Percentiles rank a stretch among this genome's conserved stretches.
Evolutionary conservation across 495 filamentous ascomycete species (phyloP).

Genomic region (Apodospora peruviana): DNA sequence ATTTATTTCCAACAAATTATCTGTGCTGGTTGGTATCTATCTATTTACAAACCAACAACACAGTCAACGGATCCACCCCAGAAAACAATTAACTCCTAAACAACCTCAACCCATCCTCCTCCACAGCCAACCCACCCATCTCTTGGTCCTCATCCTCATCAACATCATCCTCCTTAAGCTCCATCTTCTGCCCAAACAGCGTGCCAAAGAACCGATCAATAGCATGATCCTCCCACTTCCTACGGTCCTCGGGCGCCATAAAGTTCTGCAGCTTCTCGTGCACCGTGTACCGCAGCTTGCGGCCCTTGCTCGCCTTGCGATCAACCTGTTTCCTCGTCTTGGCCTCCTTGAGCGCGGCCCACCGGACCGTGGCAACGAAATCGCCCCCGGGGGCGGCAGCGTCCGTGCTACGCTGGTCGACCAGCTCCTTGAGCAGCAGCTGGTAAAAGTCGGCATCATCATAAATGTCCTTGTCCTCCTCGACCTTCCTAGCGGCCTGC

Average conservation of each 20-base stretch:
- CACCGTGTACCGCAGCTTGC: constrained; percentile 87
- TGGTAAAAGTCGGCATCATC: constrained; percentile 95
- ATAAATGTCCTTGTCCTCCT: constrained; percentile 58
- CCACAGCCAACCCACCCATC: constrained; percentile 50
- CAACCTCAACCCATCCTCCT: constrained; percentile 68
- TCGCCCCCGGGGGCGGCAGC: constrained; percentile 36
- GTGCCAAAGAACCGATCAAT: constrained; percentile 85
- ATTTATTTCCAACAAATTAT: neutral
- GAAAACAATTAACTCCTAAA: constrained; percentile 49
- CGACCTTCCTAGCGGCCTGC: constrained; percentile 49
- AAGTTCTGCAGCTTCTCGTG: constrained; percentile 98
- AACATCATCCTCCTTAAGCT: constrained; percentile 62
- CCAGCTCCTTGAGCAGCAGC: constrained; percentile 80
- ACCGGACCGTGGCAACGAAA: constrained; percentile 41
- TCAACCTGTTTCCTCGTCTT: constrained; percentile 81
- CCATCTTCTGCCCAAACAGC: constrained; percentile 74
- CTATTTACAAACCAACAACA: neutral
- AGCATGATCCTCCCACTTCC: constrained; percentile 68
- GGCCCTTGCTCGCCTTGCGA: constrained; percentile 89
- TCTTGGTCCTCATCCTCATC: constrained; percentile 47
- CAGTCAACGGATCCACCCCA: neutral
- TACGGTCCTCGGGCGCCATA: constrained; percentile 85
- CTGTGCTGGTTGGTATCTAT: neutral
- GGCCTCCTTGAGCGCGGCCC: constrained; percentile 69
- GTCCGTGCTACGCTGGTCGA: constrained; percentile 73